Evolutionary conservation across 2,329 filamentous ascomycete genomes (phyloP).

Genomic region (Westerdykella sp.): DNA sequence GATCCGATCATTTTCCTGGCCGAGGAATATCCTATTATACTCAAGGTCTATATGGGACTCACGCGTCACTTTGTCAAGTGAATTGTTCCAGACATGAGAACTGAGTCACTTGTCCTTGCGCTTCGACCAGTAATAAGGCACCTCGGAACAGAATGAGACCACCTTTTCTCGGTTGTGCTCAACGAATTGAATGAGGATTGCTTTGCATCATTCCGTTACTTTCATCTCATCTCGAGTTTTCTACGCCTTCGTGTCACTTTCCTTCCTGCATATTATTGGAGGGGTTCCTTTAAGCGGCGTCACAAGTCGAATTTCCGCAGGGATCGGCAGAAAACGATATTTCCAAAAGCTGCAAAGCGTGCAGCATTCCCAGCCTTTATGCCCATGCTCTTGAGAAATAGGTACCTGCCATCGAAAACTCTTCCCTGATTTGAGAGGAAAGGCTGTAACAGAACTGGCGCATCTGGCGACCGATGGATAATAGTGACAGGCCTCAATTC

Average conservation of each 20-base stretch:
- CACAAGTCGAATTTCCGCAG: constrained; percentile 11
- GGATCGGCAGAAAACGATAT: constrained; percentile 16
- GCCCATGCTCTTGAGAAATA: constrained; percentile 4
- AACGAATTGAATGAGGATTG: not conserved
- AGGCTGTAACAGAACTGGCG: constrained; percentile 7
- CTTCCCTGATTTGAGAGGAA: constrained; percentile 12
- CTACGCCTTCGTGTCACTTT: not conserved
- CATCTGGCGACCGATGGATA: constrained; percentile 11
- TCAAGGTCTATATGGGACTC: too few species aligned
- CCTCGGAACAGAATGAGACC: too few species aligned
- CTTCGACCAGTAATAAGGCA: too few species aligned
- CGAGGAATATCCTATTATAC: too few species aligned
- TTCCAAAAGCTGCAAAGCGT: constrained; percentile 8
- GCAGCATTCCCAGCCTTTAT: constrained; percentile 6
- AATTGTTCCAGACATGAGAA: too few species aligned
- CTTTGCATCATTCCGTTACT: too few species aligned
- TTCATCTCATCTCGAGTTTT: not conserved
- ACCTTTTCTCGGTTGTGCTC: not conserved
- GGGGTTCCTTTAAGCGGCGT: constrained; percentile 16
- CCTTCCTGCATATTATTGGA: constrained; percentile 8
- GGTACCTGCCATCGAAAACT: constrained; percentile 16
- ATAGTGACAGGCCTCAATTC: constrained; percentile 7
- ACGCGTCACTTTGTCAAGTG: too few species aligned
- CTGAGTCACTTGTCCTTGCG: too few species aligned
- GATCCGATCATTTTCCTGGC: not conserved